Base-by-base conservation (phyloP, 2,329 filamentous ascomycete species). In the Tympanopsis confertula region DNA sequence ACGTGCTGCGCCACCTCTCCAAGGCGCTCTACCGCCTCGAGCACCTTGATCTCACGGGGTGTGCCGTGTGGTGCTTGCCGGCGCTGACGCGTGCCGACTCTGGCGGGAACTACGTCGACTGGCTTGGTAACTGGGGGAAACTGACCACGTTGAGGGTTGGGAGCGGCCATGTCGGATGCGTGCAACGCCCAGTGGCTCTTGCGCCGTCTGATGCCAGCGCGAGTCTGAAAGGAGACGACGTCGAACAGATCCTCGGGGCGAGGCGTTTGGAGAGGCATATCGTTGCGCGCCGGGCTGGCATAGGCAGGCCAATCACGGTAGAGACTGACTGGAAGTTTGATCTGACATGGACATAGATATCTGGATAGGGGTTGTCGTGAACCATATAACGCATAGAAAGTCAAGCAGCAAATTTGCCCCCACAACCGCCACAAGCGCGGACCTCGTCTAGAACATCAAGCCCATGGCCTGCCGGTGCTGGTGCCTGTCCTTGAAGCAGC, bases 1-100 rank as follows among this genome's bases (percentile, higher is more conserved):
- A 71, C 14, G 53, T 79, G 2, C 53, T 80, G 36, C 65, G 67
- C 36, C 63, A 67, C 42, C 55, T 81, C 12, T 72, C 71, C 51
- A 63, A 60, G 42, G 57, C 55, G 15, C 56, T 77, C 5, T 79
- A 79, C 47, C 54, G 67, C 14, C 61, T 81, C 2, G 73, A 78
- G 49, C 74, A 71, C 37, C 59, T 81, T 5, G 74, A 79, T 47
- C 53, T 81, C 28, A 76, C 71, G 0, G 76, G 75, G 1, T 80
- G 76, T 44, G 56, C 53, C 1, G 51, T 63, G 13, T 81, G 76
- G 76, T 7, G 7, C n/a, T 61, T 63, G 41, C 56, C 57, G 35
- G 70, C 69, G 7, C 53, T 77, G 37, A 61, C 57, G 43, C 17
- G n/a, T 7, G 47, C 44, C 24, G 44, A 48, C 2, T 62, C 59